Conservation (phyloP, 2,329 filamentous ascomycete genomes). For the Dactylellina drechsleri region DNA sequence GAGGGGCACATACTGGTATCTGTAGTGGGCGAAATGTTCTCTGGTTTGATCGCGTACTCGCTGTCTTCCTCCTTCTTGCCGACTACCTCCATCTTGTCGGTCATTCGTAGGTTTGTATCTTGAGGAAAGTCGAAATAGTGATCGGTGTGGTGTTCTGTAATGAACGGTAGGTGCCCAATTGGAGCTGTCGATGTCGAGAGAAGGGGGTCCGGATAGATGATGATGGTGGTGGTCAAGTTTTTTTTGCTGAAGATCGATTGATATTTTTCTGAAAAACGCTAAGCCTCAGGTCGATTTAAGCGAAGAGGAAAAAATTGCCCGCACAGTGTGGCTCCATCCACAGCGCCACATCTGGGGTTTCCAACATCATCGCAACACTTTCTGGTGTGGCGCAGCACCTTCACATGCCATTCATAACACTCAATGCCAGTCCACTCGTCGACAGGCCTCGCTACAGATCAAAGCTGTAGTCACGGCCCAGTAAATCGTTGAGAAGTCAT, state of each 20-base stretch:
- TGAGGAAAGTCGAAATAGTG: constrained; percentile 9
- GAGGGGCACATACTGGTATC: constrained; percentile 74
- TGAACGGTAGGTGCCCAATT: constrained; percentile 25
- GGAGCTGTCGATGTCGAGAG: constrained; percentile 19
- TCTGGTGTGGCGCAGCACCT: constrained; percentile 14
- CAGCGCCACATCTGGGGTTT: constrained; percentile 17
- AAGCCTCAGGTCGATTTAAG: constrained; percentile 26
- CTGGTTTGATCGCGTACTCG: constrained; percentile 91
- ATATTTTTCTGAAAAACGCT: constrained; percentile 32
- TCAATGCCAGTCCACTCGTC: too few relatives aligned
- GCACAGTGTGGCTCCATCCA: constrained; percentile 13
- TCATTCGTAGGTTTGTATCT: constrained; percentile 37
- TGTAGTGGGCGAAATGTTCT: constrained; percentile 78
- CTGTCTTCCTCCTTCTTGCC: constrained; percentile 66
- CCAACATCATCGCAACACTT: constrained; percentile 38
- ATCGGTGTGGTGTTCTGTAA: constrained; percentile 9
- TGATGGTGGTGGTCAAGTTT: background rate
- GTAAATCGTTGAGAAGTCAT: too few relatives aligned
- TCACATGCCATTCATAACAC: background rate
- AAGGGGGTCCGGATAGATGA: background rate
- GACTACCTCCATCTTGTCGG: constrained; percentile 65
- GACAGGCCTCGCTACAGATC: too few relatives aligned
- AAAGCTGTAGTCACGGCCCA: too few relatives aligned
- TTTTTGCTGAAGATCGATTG: constrained; percentile 13
- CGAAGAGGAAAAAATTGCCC: constrained; percentile 42